Evolutionary conservation across 78 protist species (phyloP), one percentile per base, ranked within the genome.

Genomic region (Bodo saltans): DNA sequence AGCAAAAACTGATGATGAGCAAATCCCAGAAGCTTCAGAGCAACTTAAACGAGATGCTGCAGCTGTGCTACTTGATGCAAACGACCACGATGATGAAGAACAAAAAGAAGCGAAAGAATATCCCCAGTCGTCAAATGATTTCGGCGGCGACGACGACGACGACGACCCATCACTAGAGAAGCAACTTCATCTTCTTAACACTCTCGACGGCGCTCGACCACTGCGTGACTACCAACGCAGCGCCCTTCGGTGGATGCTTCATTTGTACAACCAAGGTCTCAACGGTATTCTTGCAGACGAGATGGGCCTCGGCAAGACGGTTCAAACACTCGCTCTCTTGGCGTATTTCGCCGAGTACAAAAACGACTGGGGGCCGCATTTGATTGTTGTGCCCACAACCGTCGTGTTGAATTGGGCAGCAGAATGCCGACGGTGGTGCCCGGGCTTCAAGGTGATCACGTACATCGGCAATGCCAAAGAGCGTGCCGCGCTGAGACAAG

Each of bases 261-360:
- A 81, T 25, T 69, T 94, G 83, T 85, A 95, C 86, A 94, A 89
- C 30, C 86, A 90, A 78, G 60, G 79, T 2, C 92, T 98, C 68
- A 93, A 93, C 76, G 96, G 95, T 34, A 94, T 97, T 38, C 90
- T 98, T 4, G 99, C 99, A 0, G 99, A 98, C 85, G 99, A 98
- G 70, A 92, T 91, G 95, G 95, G 94, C 12, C 83, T 91, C 0
- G 97, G 98, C 37, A 97, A 97, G 86, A 97, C 99, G 2, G 72
- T 98, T 53, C 88, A 85, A 91, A 92, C 98, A 35, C 91, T 98
- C 23, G 41, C 98, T 23, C 30, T 94, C 85, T 74, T 98, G 1
- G 98, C 98, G 39, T 90, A 93, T 74, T 88, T 96, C 1, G 98
- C 98, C 12, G 41, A 23, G 35, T 25, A 28, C 69, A 60, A 74